Percentiles rank a stretch among this genome's conserved stretches.
Conservation (phyloP, 768 basidiomycete species). For the Pulveroboletus sp. region DNA sequence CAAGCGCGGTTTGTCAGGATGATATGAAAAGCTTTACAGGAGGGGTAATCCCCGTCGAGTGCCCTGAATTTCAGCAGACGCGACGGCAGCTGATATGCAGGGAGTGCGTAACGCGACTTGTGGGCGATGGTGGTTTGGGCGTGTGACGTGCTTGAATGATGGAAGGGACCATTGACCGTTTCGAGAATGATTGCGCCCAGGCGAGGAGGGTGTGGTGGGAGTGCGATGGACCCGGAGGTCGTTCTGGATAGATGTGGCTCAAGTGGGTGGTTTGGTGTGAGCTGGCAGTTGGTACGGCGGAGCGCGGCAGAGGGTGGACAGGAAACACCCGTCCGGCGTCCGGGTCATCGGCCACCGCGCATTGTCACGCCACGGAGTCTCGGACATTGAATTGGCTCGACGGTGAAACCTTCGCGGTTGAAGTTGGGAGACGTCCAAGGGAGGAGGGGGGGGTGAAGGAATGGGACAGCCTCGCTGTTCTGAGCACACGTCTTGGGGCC, state of each 20-base stretch:
- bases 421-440: background rate
- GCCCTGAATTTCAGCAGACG: conserved; percentile 26
- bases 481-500: background rate
- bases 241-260: conserved; percentile 11
- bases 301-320: background rate
- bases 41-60: conserved; percentile 29
- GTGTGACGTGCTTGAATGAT: conserved; percentile 13
- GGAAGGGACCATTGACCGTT: conserved; percentile 13
- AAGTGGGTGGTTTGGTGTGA: conserved; percentile 7
- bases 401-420: conserved; percentile 28
- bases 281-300: conserved; percentile 11
- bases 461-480: conserved; percentile 8
- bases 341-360: background rate
- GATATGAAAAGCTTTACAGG: conserved; percentile 18
- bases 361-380: conserved; percentile 24
- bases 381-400: conserved; percentile 28
- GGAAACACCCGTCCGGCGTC: background rate
- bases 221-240: conserved; percentile 12
- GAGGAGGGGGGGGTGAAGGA: background rate
- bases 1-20: conserved; percentile 14
- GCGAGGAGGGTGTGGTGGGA: conserved; percentile 14
- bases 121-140: conserved; percentile 8
- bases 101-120: conserved; percentile 9
- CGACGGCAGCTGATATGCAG: conserved; percentile 13
- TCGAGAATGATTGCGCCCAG: conserved; percentile 20